Evolutionary conservation across 345 rosid species (phyloP), one percentile per base, ranked within the genome.

Genomic region (Eucalyptus brandiana): DNA sequence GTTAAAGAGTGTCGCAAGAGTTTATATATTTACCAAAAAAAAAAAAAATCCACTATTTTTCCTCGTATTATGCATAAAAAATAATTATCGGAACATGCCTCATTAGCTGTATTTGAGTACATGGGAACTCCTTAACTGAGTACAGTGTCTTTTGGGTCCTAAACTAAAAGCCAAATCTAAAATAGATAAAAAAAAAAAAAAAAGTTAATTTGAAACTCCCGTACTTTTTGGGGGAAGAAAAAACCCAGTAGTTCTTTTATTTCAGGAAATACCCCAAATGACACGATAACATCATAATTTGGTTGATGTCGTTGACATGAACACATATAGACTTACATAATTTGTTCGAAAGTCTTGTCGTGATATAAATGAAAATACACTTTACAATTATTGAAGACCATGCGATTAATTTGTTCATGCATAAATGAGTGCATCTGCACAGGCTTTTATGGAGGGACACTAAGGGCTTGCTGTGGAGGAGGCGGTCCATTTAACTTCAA

Each of bases 401-500:
- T 6, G 32, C 14, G 69, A 62, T 28, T 6, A 12, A 62, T n/a
- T 4, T 30, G 69, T 62, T 62, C 69, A 62, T 13, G 14, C 34
- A 6, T 6, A 6, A 12, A 34, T 4, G 80, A 18, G 44, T 9
- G 80, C 80, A 69, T 34, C 37, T 17, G 21, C 80, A 88, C 90
- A 96, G 97, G 98, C 17, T 93, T 96, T 37, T 87, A 87, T 23
- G 72, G 86, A 30, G 93, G 95, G n/a, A 88, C 93, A 4, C 80
- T 92, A 47, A 88, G 16, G 45, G 95, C 96, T 18, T 96, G 97
- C 54, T 96, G 97, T 48, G 98, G 97, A 83, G 95, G 94, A 26
- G 96, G 95, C 62, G 97, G 98, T 16, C 95, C 95, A 5, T 95
- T 93, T 89, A 94, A 96, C 69, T 95, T 91, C 91, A 92, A 95